Evolutionary conservation across 2,329 filamentous ascomycete species (phyloP).

Genomic region (Zymoseptoria tritici): DNA sequence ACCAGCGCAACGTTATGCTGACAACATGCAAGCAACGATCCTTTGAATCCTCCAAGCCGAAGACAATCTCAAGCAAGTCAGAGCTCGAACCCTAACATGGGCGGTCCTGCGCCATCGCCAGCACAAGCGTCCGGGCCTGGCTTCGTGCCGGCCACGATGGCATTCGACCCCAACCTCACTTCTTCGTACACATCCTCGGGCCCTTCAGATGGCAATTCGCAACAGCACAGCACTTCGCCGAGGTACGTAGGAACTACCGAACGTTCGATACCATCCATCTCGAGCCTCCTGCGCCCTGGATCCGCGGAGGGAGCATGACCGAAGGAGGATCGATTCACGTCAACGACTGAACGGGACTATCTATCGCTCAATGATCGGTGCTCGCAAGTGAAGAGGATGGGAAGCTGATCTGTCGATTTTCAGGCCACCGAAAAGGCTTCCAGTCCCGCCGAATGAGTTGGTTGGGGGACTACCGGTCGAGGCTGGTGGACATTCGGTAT

Average conservation of each 20-base stretch:
- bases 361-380: background rate
- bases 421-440: constrained; percentile 11
- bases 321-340: background rate
- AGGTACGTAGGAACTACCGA: background rate
- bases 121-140: background rate
- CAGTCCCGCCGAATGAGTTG: constrained; percentile 11
- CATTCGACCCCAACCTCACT: constrained; percentile 1
- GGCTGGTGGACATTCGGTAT: constrained; percentile 1
- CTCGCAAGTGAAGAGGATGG: background rate
- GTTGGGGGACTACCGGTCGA: constrained; percentile 3
- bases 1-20: background rate
- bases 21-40: constrained; percentile 15
- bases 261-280: background rate
- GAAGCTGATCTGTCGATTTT: constrained; percentile 5
- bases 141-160: background rate
- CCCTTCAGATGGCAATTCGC: constrained; percentile 3
- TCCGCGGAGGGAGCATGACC: background rate
- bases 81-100: constrained; percentile 10
- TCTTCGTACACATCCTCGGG: constrained; percentile 3
- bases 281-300: constrained; percentile 15
- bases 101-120: background rate
- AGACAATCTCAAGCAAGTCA: constrained; percentile 19
- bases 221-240: constrained; percentile 3
- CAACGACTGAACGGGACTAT: background rate
- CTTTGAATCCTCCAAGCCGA: constrained; percentile 15